A percentile compares a stretch with the other conserved stretches of the same genome.
phyloP scores from a whole-genome alignment of 257 asterid species.

The Agastache rugosa region DNA sequence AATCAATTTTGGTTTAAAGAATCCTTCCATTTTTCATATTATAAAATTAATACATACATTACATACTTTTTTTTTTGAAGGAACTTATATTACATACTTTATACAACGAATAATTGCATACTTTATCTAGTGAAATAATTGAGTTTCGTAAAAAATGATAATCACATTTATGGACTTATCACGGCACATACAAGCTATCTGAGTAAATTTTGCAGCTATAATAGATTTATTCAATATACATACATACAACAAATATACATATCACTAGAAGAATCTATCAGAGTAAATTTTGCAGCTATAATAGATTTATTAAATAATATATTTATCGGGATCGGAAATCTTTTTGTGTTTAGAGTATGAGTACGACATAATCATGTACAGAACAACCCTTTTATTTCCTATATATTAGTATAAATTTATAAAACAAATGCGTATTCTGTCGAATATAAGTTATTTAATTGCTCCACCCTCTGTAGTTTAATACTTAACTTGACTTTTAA shows the following conservation, averaged over 20 bases:
- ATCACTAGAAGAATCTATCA: conserved; percentile 45
- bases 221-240: not conserved
- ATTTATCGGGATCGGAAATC: conserved; percentile 30
- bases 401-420: not conserved
- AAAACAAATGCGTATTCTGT: not conserved
- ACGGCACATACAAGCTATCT: conserved; percentile 30
- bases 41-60: no score
- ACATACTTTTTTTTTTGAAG: no score
- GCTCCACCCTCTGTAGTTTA: conserved; percentile 5
- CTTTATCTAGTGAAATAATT: conserved; percentile 25
- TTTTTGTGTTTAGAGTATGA: conserved; percentile 29
- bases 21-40: no score
- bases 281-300: conserved; percentile 17
- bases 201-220: no score
- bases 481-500: conserved; percentile 29
- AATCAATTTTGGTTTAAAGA: no score
- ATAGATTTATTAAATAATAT: conserved; percentile 12
- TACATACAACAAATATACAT: not conserved
- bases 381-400: not conserved
- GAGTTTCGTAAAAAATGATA: not conserved
- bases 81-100: no score
- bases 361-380: conserved; percentile 34
- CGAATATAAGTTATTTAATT: not conserved
- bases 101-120: not conserved
- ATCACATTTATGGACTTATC: conserved; percentile 30